Evolutionary conservation across 2,329 filamentous ascomycete species (phyloP).

Genomic region (Plenodomus biglobosus): DNA sequence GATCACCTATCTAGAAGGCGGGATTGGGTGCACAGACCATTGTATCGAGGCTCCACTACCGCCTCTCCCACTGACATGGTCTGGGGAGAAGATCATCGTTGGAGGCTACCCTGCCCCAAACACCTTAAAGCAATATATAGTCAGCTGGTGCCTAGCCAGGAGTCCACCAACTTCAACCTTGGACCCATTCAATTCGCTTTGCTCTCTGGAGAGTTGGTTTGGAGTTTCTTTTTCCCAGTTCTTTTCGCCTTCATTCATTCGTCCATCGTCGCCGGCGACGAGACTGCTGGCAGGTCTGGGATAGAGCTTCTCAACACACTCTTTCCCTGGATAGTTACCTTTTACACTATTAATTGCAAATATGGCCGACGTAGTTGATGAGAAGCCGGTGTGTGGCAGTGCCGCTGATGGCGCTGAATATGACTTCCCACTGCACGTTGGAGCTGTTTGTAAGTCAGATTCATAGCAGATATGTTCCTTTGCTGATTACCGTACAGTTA

Average conservation of each 20-base stretch:
- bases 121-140: constrained; percentile 35
- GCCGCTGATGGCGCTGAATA: constrained; percentile 32
- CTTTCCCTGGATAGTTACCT: constrained; percentile 14
- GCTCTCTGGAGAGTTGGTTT: constrained; percentile 40
- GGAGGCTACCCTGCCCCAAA: constrained; percentile 21
- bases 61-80: constrained; percentile 22
- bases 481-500: constrained; percentile 33
- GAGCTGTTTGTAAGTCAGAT: constrained; percentile 41
- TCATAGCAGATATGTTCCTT: background rate
- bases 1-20: constrained; percentile 28
- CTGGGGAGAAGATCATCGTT: constrained; percentile 33
- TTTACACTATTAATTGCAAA: constrained; percentile 14
- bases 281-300: constrained; percentile 33
- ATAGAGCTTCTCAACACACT: constrained; percentile 11
- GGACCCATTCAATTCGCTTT: constrained; percentile 21
- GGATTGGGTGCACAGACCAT: constrained; percentile 33
- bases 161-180: constrained; percentile 23
- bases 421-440: constrained; percentile 44
- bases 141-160: constrained; percentile 32
- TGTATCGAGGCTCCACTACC: constrained; percentile 31
- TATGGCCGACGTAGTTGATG: constrained; percentile 25
- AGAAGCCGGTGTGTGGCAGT: constrained; percentile 41
- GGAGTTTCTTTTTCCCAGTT: constrained; percentile 21
- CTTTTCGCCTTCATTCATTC: constrained; percentile 21
- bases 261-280: constrained; percentile 40